These are phyloP conservation scores for Phytophthora pistaciae DNA, from an alignment of 352 stramenopile species.

Conservation along the genomic window DNA sequence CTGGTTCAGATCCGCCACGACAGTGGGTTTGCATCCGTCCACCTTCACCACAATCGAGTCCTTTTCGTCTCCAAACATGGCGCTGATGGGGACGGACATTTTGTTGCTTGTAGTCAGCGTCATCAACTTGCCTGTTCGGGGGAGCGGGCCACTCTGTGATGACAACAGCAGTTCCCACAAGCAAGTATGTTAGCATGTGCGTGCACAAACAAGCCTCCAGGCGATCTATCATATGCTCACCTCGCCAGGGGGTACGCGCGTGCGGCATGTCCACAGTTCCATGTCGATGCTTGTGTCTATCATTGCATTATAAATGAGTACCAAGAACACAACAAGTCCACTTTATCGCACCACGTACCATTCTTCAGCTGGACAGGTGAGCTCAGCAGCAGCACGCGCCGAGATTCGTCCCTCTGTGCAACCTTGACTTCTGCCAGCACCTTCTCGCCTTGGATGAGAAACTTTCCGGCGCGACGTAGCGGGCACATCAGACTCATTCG, in stretches of 20 bases:
- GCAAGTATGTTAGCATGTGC: slow-evolving; percentile 4
- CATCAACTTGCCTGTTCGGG: slow-evolving; percentile 52
- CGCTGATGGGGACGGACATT: slow-evolving; percentile 83
- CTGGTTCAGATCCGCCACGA: slow-evolving; percentile 77
- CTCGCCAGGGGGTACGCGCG: slow-evolving; percentile 55
- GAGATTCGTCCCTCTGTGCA: slow-evolving; percentile 85
- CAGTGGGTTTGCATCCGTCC: slow-evolving; percentile 83
- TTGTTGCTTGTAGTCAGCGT: slow-evolving; percentile 77
- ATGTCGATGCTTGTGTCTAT: slow-evolving; percentile 83
- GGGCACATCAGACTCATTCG: slow-evolving; percentile 85
- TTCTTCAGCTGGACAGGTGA: slow-evolving; percentile 92
- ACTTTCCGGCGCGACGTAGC: slow-evolving; percentile 86
- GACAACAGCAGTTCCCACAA: too few relatives aligned
- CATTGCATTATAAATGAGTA: not conserved
- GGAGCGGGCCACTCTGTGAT: slow-evolving; percentile 47
- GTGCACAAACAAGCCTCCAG: not conserved
- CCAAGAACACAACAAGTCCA: not conserved
- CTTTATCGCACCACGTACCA: slow-evolving; percentile 41
- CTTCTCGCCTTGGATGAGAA: slow-evolving; percentile 88
- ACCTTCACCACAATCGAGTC: slow-evolving; percentile 90
- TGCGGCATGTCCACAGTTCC: slow-evolving; percentile 82
- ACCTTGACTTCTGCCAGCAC: slow-evolving; percentile 91
- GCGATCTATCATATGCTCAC: slow-evolving; percentile 29
- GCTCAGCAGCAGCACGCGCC: slow-evolving; percentile 82
- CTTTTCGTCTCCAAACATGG: slow-evolving; percentile 82